Conservation (phyloP, 1,284 basidiomycete species). For the Rugosomyces carneus region DNA sequence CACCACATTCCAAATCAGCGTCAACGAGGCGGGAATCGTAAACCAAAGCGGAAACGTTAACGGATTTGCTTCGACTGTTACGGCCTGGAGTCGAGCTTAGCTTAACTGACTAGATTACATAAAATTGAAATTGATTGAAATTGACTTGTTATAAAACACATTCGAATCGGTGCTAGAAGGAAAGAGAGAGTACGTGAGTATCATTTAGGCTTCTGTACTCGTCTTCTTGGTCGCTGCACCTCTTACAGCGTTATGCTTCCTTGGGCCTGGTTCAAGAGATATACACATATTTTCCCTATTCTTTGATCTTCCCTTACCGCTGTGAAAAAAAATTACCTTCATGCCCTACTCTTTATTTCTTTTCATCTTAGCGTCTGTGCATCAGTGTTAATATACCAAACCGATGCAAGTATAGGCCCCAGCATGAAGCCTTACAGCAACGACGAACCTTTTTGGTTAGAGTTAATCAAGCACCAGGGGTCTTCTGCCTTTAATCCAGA, state of each 20-base stretch:
- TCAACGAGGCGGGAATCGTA: conserved; percentile 45
- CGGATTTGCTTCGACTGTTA: conserved; percentile 58
- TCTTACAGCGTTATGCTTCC: too few species aligned
- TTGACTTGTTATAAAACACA: too few species aligned
- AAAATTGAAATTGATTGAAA: too few species aligned
- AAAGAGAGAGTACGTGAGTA: too few species aligned
- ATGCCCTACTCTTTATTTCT: background rate
- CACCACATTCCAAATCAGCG: conserved; percentile 49
- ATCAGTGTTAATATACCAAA: background rate
- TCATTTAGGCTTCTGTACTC: too few species aligned
- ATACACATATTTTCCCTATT: too few species aligned
- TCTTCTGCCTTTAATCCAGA: conserved; percentile 52
- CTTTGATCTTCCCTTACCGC: background rate
- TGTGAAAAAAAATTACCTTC: background rate
- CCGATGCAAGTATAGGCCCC: background rate
- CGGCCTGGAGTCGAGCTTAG: conserved; percentile 41
- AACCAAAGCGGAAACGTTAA: conserved; percentile 45
- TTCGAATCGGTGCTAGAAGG: too few species aligned
- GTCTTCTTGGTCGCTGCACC: too few species aligned
- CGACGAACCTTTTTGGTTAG: conserved; percentile 63
- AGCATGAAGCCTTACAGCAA: background rate
- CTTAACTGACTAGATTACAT: background rate
- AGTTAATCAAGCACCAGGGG: conserved; percentile 64
- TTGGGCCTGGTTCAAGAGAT: too few species aligned
- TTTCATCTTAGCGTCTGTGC: background rate